Base-by-base conservation (phyloP, 345 rosid genomes). In the Hibiscus tridactylites region DNA sequence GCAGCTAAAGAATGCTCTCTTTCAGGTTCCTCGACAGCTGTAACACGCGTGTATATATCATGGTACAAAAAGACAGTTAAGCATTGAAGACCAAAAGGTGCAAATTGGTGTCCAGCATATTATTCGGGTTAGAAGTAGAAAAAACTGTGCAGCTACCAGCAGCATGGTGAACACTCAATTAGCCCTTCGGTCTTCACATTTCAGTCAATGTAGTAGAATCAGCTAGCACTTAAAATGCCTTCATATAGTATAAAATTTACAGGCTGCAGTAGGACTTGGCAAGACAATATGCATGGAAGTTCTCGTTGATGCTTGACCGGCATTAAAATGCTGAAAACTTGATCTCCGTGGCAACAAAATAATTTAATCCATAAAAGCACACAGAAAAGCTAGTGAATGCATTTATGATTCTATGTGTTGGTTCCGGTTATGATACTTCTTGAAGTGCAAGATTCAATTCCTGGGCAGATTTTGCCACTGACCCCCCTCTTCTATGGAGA, bases 391-490 rank as follows among this genome's bases (percentile, higher is more conserved):
- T 57, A 56, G 37, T 44, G 62, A 9, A 61, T 66, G 65, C 19
- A 49, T 73, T 70, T 17, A 56, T 56, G 60, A 42, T 66, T 70
- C 16, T 13, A 76, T 72, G 68, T 24, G 61, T 76, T 65, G 35
- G 11, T 19, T 53, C 24, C 12, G 65, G 70, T 82, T 80, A 84
- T 35, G 90, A 92, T 56, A 82, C 84, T 75, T 91, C 97, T 83
- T 92, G 91, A 71, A 95, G 79, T 60, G 97, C 93, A 19, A 95
- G 80, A 82, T 78, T 90, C 76, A 95, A 83, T 83, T 95, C 99
- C 76, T 88, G 89, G 10, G 90, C 95, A 29, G 87, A 82, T 78
- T 95, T 95, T 24, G 92, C 91, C 71, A 92, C 96, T 57, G 86
- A 87, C 24, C 96, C 97, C 13, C 93, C 97, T 85, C 93, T 87